A percentile compares a stretch with the other conserved stretches of the same genome.
Conservation (phyloP, 169 alveolate species). For the Amoebophrya sp. region DNA sequence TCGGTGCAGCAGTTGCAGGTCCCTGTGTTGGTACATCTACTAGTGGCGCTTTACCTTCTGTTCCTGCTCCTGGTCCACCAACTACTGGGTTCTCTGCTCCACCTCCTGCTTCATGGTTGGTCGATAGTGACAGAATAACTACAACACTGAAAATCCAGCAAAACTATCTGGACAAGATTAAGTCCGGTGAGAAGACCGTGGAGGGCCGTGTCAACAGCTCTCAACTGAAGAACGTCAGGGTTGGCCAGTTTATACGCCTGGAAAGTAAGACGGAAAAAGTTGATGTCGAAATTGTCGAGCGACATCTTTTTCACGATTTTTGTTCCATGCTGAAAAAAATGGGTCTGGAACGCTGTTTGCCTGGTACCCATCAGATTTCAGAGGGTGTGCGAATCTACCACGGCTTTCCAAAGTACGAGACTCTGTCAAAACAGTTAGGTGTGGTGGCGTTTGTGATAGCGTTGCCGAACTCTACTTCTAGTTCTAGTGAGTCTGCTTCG, state of each 20-base stretch:
- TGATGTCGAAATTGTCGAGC: not conserved
- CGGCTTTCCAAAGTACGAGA: not conserved
- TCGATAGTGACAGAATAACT: too few species aligned
- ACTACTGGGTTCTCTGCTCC: too few species aligned
- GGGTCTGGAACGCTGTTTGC: not conserved
- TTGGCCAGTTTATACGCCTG: not conserved
- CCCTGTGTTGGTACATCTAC: too few species aligned
- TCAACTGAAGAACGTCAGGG: not conserved
- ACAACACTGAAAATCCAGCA: not conserved
- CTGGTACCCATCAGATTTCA: not conserved
- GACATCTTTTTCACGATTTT: not conserved
- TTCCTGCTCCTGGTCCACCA: too few species aligned
- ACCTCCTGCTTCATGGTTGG: too few species aligned
- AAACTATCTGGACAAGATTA: not conserved
- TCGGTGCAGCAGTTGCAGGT: too few species aligned
- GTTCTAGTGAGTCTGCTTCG: too few species aligned
- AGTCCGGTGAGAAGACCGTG: not conserved
- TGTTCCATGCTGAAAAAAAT: not conserved
- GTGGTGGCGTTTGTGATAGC: not conserved
- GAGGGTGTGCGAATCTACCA: not conserved
- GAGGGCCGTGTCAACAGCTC: not conserved
- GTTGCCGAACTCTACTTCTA: too few species aligned
- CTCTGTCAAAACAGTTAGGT: not conserved
- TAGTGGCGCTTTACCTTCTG: too few species aligned
- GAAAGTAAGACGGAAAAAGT: not conserved